Conservation (phyloP, 495 filamentous ascomycete genomes). For the Saxispiralis lemnorum region DNA sequence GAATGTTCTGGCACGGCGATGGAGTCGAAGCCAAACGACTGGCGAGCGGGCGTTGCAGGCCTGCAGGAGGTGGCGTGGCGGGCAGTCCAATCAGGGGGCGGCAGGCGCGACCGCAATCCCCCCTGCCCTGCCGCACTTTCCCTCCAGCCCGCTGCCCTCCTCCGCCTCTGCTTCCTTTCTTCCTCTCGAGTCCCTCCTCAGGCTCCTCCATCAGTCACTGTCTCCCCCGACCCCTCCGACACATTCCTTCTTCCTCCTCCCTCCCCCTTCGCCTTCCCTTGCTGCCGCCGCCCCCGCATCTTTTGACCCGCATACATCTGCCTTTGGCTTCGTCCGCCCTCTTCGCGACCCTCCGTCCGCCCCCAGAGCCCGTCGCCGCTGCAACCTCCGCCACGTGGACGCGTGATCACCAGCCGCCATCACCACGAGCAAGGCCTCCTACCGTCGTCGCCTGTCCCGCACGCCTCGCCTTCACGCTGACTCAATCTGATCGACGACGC, state of each 20-base stretch:
- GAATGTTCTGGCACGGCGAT: too few species aligned
- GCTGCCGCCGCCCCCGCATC: background rate
- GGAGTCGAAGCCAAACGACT: too few species aligned
- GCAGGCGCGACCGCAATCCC: too few species aligned
- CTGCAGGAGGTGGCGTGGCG: too few species aligned
- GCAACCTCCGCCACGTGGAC: background rate
- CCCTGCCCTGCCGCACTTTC: too few species aligned
- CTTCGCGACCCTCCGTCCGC: background rate
- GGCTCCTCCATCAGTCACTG: background rate
- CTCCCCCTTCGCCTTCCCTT: background rate
- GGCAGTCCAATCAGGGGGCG: too few species aligned
- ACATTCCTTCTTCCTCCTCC: background rate
- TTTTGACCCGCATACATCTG: slow-evolving; percentile 2
- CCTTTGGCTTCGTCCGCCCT: background rate
- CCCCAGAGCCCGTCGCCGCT: background rate
- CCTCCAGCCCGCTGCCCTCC: too few species aligned
- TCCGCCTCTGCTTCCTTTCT: too few species aligned
- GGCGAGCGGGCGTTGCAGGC: too few species aligned
- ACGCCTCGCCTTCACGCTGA: background rate
- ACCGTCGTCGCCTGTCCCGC: too few species aligned
- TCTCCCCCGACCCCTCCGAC: too few species aligned
- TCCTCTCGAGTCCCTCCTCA: background rate
- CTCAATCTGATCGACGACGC: background rate
- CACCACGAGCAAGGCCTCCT: slow-evolving; percentile 1
- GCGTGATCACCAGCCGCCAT: background rate